Conservation (phyloP, 2,329 filamentous ascomycete species). For the Hypocreales sp. region DNA sequence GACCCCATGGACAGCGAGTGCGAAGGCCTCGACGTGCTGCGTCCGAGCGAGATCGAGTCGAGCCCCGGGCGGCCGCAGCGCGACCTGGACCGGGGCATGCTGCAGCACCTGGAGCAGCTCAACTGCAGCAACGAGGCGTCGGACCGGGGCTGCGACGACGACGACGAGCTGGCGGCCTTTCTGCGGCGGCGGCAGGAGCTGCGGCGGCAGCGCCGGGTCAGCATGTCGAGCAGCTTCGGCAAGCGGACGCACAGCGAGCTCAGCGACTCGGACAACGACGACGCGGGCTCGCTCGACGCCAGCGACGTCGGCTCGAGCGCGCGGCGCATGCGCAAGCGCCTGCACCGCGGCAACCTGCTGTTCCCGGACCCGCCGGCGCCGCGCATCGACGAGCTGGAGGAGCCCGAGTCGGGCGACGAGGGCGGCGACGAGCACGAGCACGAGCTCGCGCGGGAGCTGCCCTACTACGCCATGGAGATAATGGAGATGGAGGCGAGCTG, state of each 20-base stretch:
- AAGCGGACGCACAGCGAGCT: slow-evolving; percentile 39
- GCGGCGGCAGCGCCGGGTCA: slow-evolving; percentile 28
- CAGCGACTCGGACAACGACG: slow-evolving; percentile 31
- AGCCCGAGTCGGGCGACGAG: slow-evolving; percentile 32
- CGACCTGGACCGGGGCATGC: slow-evolving; percentile 26
- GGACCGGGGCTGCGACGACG: slow-evolving; percentile 12
- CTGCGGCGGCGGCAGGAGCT: slow-evolving; percentile 24
- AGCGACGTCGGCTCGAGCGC: slow-evolving; percentile 30
- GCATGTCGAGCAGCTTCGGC: slow-evolving; percentile 36
- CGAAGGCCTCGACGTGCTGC: slow-evolving; percentile 25
- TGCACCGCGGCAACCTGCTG: slow-evolving; percentile 29
- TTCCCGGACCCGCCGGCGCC: slow-evolving; percentile 34
- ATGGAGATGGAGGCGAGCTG: slow-evolving; percentile 29
- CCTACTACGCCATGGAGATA: slow-evolving; percentile 32
- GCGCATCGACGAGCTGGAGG: slow-evolving; percentile 37
- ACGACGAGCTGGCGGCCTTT: slow-evolving; percentile 25
- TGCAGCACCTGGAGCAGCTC: slow-evolving; percentile 28
- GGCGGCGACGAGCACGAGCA: slow-evolving; percentile 22
- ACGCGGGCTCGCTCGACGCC: slow-evolving; percentile 21
- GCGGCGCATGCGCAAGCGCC: slow-evolving; percentile 28
- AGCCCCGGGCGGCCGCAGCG: slow-evolving; percentile 23
- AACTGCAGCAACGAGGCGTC: slow-evolving; percentile 24
- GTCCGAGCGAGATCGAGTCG: slow-evolving; percentile 30
- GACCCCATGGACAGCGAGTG: slow-evolving; percentile 28
- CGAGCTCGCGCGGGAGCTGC: slow-evolving; percentile 30